A percentile compares a stretch with the other conserved stretches of the same genome.
Evolutionary conservation across 441 rosid genomes (phyloP).

Genomic region (Populus hybrid): DNA sequence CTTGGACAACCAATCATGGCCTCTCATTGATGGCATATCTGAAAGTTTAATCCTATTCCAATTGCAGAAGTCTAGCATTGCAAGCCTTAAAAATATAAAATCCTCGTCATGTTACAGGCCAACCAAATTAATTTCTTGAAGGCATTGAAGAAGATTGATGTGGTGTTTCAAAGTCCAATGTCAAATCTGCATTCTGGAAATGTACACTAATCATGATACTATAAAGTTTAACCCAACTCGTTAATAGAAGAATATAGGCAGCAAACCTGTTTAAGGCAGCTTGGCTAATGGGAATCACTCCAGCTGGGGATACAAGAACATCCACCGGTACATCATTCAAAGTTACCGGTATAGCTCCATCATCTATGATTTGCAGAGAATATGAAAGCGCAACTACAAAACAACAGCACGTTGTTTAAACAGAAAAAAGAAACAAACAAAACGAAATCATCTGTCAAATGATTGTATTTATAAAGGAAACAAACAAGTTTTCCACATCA

Average conservation of each 20-base stretch:
- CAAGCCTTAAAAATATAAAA: slow-evolving; percentile 1
- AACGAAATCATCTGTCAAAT: not conserved
- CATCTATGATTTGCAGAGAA: slow-evolving; percentile 70
- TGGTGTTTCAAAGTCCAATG: slow-evolving; percentile 6
- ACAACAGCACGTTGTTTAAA: slow-evolving; percentile 6
- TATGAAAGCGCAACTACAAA: slow-evolving; percentile 82
- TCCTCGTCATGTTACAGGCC: slow-evolving; percentile 7
- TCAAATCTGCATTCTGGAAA: slow-evolving; percentile 35
- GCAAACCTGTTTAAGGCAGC: slow-evolving; percentile 35
- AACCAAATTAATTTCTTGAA: not conserved
- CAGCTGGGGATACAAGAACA: slow-evolving; percentile 73
- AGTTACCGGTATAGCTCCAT: slow-evolving; percentile 58
- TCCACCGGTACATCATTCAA: slow-evolving; percentile 54
- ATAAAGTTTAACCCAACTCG: slow-evolving; percentile 8
- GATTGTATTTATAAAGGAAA: not conserved
- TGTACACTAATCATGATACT: not conserved
- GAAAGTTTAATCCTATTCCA: not conserved
- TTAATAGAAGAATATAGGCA: not conserved
- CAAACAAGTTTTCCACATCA: not conserved
- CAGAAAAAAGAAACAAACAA: not conserved
- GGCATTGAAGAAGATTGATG: not conserved
- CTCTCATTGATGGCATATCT: slow-evolving; percentile 6
- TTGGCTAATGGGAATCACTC: slow-evolving; percentile 52
- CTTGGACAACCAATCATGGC: slow-evolving; percentile 2
- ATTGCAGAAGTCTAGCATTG: not conserved